A percentile compares a stretch with the other conserved stretches of the same genome.
These are phyloP conservation scores for Salvia miltiorrhiza DNA, from an alignment of 257 asterid genomes.

Conservation along the genomic window DNA sequence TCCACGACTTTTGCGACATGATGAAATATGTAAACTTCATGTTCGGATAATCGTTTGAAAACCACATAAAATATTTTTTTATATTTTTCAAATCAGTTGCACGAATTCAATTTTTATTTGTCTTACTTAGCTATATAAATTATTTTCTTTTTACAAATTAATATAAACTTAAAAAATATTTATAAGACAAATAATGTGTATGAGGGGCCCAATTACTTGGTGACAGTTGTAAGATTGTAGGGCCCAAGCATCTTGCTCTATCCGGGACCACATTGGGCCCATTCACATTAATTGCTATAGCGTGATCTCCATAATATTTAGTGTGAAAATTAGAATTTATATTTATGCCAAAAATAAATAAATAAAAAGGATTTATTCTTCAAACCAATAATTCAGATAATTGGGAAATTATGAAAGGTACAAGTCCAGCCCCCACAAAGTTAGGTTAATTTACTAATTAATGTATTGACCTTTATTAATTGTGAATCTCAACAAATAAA, in stretches of 20 bases:
- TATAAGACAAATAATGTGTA: not conserved
- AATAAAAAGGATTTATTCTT: not conserved
- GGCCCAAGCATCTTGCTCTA: constrained; percentile 23
- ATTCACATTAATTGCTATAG: not conserved
- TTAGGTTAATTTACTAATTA: too few relatives aligned
- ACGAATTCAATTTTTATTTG: too few relatives aligned
- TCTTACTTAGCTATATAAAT: too few relatives aligned
- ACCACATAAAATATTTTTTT: too few relatives aligned
- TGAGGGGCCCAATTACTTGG: constrained; percentile 15
- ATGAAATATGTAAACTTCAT: too few relatives aligned
- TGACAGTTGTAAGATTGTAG: constrained; percentile 19
- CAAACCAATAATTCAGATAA: not conserved
- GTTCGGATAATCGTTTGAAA: too few relatives aligned
- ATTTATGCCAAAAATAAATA: not conserved
- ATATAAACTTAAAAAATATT: too few relatives aligned
- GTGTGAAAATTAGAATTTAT: not conserved
- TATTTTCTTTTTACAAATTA: not conserved
- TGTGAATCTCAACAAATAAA: too few relatives aligned
- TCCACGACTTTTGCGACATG: too few relatives aligned
- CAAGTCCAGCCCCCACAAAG: not conserved
- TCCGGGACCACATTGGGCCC: constrained; percentile 24
- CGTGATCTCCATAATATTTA: not conserved
- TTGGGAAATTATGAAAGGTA: not conserved
- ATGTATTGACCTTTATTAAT: too few relatives aligned
- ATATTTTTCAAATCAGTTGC: too few relatives aligned